These are phyloP conservation scores for Solanum hybrid DNA, from an alignment of 305 asterid genomes.

Conservation along the genomic window DNA sequence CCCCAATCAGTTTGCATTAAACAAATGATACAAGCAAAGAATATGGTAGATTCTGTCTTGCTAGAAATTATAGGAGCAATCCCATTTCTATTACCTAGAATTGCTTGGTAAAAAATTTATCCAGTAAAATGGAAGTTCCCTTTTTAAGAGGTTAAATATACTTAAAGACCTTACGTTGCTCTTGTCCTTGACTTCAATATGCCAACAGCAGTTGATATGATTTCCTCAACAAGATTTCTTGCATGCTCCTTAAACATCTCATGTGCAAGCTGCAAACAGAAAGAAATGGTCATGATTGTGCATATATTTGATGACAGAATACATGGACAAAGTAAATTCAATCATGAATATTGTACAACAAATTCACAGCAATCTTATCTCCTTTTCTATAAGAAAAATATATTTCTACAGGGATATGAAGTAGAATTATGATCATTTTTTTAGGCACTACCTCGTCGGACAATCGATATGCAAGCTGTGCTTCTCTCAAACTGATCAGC, in stretches of 20 bases:
- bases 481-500: conserved; percentile 82
- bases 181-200: conserved; percentile 71
- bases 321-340: neutral
- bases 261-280: conserved; percentile 64
- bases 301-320: conserved; percentile 3
- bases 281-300: conserved; percentile 5
- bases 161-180: conserved; percentile 37
- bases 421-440: neutral
- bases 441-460: conserved; percentile 77
- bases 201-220: conserved; percentile 61
- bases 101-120: neutral
- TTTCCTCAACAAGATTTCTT: conserved; percentile 74
- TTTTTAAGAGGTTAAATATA: neutral
- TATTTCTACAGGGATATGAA: neutral
- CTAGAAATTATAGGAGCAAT: neutral
- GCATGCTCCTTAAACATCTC: conserved; percentile 88
- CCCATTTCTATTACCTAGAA: neutral
- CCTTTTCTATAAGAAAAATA: neutral
- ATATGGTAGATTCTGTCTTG: neutral
- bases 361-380: neutral
- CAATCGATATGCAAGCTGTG: conserved; percentile 67
- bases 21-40: conserved; percentile 1
- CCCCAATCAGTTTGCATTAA: neutral
- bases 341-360: neutral
- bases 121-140: neutral